Evolutionary conservation across 148 eudicot species (phyloP).

Genomic region (Cornus suecica): DNA sequence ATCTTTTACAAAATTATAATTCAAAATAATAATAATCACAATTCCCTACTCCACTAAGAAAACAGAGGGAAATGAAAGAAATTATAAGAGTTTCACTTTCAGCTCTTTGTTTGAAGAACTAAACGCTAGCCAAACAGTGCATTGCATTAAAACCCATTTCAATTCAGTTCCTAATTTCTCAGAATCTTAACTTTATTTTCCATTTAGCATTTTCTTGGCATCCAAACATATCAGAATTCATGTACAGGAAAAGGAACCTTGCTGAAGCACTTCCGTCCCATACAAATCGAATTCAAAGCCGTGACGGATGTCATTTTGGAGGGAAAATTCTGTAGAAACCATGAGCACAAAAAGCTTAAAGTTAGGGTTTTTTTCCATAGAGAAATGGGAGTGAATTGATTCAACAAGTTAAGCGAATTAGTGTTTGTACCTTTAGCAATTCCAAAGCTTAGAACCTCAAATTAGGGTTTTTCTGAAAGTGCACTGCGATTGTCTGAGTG

Average conservation of each 20-base stretch:
- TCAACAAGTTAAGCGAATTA: too few relatives aligned
- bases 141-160: background rate
- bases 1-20: background rate
- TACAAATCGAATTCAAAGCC: constrained; percentile 25
- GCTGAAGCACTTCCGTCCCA: constrained; percentile 19
- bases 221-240: background rate
- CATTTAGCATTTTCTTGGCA: background rate
- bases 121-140: background rate
- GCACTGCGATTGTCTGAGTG: too few relatives aligned
- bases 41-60: background rate
- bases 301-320: constrained; percentile 39
- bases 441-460: too few relatives aligned
- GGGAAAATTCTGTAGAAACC: constrained; percentile 9
- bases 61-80: background rate
- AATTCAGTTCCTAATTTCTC: background rate
- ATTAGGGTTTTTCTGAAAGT: too few relatives aligned
- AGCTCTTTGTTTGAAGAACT: background rate
- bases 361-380: background rate
- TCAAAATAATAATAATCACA: too few relatives aligned
- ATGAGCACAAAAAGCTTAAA: background rate
- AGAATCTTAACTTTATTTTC: background rate
- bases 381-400: too few relatives aligned
- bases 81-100: background rate
- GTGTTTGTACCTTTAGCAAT: too few relatives aligned
- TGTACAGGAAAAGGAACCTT: constrained; percentile 25